A percentile compares a stretch with the other conserved stretches of the same genome.
These are phyloP conservation scores for Cystobasidiaceae sp. DNA, from an alignment of 1,284 basidiomycete species.

Conservation along the genomic window DNA sequence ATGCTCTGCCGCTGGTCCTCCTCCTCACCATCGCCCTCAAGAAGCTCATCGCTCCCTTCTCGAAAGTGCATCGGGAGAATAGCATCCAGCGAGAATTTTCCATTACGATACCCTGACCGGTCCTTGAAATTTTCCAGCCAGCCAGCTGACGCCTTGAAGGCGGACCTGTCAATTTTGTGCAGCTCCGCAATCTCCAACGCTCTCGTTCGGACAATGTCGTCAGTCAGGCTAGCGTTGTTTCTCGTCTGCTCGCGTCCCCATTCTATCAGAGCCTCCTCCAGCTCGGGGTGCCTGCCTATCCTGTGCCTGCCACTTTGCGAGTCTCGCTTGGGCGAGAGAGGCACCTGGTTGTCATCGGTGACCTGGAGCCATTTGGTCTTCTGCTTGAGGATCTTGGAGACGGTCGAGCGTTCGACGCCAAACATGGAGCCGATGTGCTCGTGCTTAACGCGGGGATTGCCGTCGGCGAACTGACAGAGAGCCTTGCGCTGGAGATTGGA, in stretches of 20 bases:
- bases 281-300: conserved; percentile 57
- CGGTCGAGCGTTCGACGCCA: conserved; percentile 82
- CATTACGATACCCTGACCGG: conserved; percentile 47
- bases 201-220: conserved; percentile 63
- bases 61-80: background rate
- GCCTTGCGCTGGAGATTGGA: conserved; percentile 65
- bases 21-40: background rate
- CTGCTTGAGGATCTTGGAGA: conserved; percentile 83
- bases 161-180: conserved; percentile 49
- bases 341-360: conserved; percentile 25
- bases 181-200: conserved; percentile 64
- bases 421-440: conserved; percentile 72
- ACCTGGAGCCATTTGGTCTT: conserved; percentile 74
- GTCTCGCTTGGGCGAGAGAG: conserved; percentile 5
- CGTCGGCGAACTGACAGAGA: conserved; percentile 65
- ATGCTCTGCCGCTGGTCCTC: background rate
- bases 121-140: conserved; percentile 90
- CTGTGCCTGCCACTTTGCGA: conserved; percentile 40
- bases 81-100: conserved; percentile 12
- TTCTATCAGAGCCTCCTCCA: conserved; percentile 61
- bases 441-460: conserved; percentile 52
- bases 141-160: conserved; percentile 82
- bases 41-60: background rate
- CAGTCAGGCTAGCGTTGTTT: conserved; percentile 57
- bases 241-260: conserved; percentile 59